phyloP scores from a whole-genome alignment of 306 rosid genomes.

The Cucurbita ficifolia region DNA sequence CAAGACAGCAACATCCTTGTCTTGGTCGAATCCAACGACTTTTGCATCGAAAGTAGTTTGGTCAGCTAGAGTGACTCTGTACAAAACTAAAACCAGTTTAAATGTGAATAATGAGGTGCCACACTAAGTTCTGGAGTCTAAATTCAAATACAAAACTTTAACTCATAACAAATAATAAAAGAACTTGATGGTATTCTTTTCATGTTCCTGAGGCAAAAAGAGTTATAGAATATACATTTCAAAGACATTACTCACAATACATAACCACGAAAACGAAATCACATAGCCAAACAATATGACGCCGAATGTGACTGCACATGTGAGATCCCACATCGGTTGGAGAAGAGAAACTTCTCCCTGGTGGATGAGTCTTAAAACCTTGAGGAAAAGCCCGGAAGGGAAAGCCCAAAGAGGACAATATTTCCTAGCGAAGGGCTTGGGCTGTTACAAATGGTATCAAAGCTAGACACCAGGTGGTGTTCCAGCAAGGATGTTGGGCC shows the following conservation, averaged over 20 bases:
- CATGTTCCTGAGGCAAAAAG: background rate
- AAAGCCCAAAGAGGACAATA: too few species aligned
- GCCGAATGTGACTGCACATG: background rate
- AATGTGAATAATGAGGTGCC: slow-evolving; percentile 12
- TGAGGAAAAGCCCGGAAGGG: too few species aligned
- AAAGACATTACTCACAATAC: background rate
- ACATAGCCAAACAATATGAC: background rate
- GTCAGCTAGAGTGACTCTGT: slow-evolving; percentile 93
- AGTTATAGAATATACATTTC: background rate
- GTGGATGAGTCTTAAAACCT: too few species aligned
- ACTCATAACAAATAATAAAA: background rate
- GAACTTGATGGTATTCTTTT: background rate
- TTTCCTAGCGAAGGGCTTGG: too few species aligned
- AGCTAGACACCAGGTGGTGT: too few species aligned
- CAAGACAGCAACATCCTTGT: slow-evolving; percentile 93
- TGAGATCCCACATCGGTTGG: too few species aligned
- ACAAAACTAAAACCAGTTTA: slow-evolving; percentile 31
- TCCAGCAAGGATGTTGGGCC: too few species aligned
- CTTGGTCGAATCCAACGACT: slow-evolving; percentile 97
- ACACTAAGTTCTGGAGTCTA: background rate
- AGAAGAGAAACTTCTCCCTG: too few species aligned
- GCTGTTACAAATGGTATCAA: too few species aligned
- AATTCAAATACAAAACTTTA: background rate
- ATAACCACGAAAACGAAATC: background rate
- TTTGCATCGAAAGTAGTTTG: slow-evolving; percentile 75